A percentile compares a stretch with the other conserved stretches of the same genome.
These are phyloP conservation scores for Rhodotorula sp. DNA, from an alignment of 1,284 basidiomycete genomes.

Conservation along the genomic window DNA sequence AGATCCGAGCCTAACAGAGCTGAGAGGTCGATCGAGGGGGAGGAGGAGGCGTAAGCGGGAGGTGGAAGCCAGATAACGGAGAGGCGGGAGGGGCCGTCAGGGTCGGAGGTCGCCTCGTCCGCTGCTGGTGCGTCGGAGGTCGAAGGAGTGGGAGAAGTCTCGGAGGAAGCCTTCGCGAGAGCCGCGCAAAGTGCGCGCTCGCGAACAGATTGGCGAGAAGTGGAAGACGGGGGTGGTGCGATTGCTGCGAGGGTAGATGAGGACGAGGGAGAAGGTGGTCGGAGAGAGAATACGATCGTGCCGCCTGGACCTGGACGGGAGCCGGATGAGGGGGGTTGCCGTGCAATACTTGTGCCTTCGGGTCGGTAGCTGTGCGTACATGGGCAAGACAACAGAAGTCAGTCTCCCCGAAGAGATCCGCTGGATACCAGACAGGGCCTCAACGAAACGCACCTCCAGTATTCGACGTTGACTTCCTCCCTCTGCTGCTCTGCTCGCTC, in stretches of 20 bases:
- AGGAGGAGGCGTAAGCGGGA: background rate
- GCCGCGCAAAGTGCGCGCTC: conserved; percentile 4
- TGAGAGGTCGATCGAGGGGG: background rate
- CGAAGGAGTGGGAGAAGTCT: background rate
- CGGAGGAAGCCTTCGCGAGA: background rate
- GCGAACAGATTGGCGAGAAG: background rate
- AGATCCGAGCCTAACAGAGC: conserved; percentile 1
- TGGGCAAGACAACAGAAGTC: background rate
- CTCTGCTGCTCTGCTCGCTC: conserved; percentile 5
- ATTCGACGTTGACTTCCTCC: conserved; percentile 22
- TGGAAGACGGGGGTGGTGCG: background rate
- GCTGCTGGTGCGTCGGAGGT: background rate
- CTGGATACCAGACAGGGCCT: too few species aligned
- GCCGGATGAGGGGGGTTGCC: background rate
- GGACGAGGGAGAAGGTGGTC: background rate
- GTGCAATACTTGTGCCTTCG: background rate
- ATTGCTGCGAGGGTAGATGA: background rate
- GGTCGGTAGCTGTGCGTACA: background rate
- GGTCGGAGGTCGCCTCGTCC: background rate
- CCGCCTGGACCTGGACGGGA: background rate
- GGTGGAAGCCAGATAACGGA: background rate
- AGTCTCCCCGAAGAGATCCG: too few species aligned
- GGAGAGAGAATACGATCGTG: conserved; percentile 5
- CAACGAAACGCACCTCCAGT: conserved; percentile 29
- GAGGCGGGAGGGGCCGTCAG: background rate